A percentile compares a stretch with the other conserved stretches of the same genome.
Evolutionary conservation across 108 stramenopile genomes (phyloP).

Genomic region (Cyclotella distinguenda): DNA sequence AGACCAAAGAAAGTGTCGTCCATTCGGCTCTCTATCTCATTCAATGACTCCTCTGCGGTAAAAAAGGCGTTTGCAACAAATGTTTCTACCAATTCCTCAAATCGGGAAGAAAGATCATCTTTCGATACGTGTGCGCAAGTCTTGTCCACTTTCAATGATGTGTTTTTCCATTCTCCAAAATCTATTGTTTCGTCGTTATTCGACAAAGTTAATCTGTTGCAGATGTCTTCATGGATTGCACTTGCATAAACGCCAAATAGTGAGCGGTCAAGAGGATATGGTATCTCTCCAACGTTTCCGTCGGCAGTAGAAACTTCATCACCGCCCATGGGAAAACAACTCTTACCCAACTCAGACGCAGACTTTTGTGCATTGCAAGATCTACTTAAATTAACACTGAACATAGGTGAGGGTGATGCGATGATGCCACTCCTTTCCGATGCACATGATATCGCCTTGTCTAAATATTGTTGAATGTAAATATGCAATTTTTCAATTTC

Average conservation of each 20-base stretch:
- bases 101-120: conserved; percentile 4
- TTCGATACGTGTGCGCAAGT: background rate
- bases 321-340: background rate
- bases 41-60: conserved; percentile 18
- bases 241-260: conserved; percentile 16
- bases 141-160: background rate
- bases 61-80: conserved; percentile 16
- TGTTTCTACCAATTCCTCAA: conserved; percentile 9
- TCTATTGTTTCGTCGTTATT: background rate
- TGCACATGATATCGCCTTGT: conserved; percentile 3
- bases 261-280: conserved; percentile 16
- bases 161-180: conserved; percentile 2
- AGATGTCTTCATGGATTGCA: conserved; percentile 3
- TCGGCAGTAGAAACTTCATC: background rate
- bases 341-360: conserved; percentile 6
- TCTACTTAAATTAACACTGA: background rate
- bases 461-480: conserved; percentile 18
- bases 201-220: background rate
- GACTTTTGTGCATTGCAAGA: conserved; percentile 1
- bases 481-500: background rate
- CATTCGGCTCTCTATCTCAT: conserved; percentile 32
- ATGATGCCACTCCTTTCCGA: background rate
- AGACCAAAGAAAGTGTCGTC: conserved; percentile 38
- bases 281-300: background rate
- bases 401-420: background rate